These are phyloP conservation scores for Zygosaccharomyces pseudobailii DNA, from an alignment of 1,139 yeast genomes.

Conservation along the genomic window DNA sequence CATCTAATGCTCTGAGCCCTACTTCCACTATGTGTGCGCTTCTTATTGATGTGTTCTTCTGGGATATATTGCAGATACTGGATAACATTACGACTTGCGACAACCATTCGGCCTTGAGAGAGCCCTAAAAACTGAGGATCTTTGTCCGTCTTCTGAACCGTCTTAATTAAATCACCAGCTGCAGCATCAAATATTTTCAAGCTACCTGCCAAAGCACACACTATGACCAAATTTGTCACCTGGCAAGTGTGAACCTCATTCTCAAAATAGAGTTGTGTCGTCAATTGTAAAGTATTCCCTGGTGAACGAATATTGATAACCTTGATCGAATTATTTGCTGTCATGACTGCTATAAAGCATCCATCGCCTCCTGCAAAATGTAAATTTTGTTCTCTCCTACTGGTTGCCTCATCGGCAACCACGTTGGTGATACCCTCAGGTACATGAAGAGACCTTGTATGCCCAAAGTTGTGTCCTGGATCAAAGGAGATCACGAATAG, in stretches of 20 bases:
- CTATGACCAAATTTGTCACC: constrained; percentile 42
- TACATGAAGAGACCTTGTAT: constrained; percentile 31
- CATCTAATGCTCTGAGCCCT: constrained; percentile 26
- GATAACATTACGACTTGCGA: constrained; percentile 30
- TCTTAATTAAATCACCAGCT: constrained; percentile 35
- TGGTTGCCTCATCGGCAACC: constrained; percentile 31
- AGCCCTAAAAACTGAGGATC: constrained; percentile 30
- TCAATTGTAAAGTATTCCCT: constrained; percentile 18
- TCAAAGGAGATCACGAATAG: constrained; percentile 32
- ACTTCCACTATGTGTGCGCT: constrained; percentile 11
- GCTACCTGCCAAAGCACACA: constrained; percentile 62
- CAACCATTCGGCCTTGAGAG: constrained; percentile 30
- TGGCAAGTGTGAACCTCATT: constrained; percentile 32
- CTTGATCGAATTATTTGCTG: constrained; percentile 36
- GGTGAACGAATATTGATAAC: constrained; percentile 41
- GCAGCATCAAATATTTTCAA: constrained; percentile 58
- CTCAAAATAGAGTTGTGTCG: constrained; percentile 23
- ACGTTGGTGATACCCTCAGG: constrained; percentile 42
- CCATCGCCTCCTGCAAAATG: constrained; percentile 54
- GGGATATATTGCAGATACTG: constrained; percentile 28
- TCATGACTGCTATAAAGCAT: constrained; percentile 44
- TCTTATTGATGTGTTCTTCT: constrained; percentile 13
- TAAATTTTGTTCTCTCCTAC: constrained; percentile 27
- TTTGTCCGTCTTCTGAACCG: constrained; percentile 29
- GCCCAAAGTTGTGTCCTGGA: constrained; percentile 27